Conservation (phyloP, 495 filamentous ascomycete genomes). For the Talaromyces proteolyticus region DNA sequence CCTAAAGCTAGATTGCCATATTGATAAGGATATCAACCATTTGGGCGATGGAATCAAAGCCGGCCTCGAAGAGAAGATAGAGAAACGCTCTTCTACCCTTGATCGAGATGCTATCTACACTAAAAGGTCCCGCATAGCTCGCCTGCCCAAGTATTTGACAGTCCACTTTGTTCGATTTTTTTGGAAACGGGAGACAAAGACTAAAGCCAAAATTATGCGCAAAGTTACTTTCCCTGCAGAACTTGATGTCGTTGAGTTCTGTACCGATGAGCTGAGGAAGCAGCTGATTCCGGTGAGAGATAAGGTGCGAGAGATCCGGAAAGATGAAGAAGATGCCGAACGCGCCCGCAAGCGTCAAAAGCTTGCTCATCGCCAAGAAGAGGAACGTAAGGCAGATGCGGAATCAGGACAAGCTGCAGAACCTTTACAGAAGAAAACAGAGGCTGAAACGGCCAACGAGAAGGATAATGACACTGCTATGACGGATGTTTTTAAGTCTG, state of each 20-base stretch:
- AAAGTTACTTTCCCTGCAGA: conserved; percentile 95
- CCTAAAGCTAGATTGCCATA: conserved; percentile 93
- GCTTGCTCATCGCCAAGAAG: conserved; percentile 57
- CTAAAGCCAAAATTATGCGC: conserved; percentile 99
- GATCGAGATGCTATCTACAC: conserved; percentile 77
- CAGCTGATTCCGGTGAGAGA: conserved; percentile 85
- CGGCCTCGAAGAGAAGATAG: conserved; percentile 79
- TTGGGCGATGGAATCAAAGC: conserved; percentile 78
- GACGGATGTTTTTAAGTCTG: conserved; percentile 78
- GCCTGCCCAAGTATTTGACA: conserved; percentile 89
- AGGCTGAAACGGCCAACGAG: conserved; percentile 43
- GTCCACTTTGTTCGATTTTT: conserved; percentile 98
- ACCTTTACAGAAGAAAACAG: conserved; percentile 48
- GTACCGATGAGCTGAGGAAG: conserved; percentile 79
- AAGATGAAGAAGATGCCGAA: conserved; percentile 88
- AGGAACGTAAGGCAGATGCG: conserved; percentile 41
- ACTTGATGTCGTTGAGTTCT: conserved; percentile 91
- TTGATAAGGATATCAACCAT: conserved; percentile 78
- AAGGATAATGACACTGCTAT: conserved; percentile 66
- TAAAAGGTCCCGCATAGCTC: conserved; percentile 80
- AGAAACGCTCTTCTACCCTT: conserved; percentile 79
- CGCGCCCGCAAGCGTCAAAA: conserved; percentile 84
- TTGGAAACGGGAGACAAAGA: conserved; percentile 89
- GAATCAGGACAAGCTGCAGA: conserved; percentile 26
- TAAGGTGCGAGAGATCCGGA: conserved; percentile 90